These are phyloP conservation scores for Phytopythium aichiense DNA, from an alignment of 352 stramenopile species.

Conservation along the genomic window DNA sequence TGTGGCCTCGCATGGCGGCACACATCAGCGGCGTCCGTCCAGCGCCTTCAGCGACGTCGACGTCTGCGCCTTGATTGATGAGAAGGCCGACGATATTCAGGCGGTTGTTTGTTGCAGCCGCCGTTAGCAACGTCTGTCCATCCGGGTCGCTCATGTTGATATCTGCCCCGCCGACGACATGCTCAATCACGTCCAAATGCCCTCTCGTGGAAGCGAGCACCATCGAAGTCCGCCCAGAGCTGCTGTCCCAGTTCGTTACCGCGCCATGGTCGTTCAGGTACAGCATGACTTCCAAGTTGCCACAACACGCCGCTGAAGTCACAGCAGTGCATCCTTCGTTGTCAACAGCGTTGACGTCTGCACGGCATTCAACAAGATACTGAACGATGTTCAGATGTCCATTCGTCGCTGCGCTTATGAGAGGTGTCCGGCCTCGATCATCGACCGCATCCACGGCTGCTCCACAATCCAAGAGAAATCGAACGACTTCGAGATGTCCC, in stretches of 20 bases:
- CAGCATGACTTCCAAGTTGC: background rate
- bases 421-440: background rate
- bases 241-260: background rate
- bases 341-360: background rate
- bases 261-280: background rate
- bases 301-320: background rate
- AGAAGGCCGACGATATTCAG: background rate
- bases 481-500: background rate
- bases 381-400: background rate
- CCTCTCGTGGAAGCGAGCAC: background rate
- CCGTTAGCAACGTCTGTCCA: background rate
- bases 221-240: background rate
- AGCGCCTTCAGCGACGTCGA: background rate
- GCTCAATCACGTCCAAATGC: background rate
- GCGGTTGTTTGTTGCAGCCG: background rate
- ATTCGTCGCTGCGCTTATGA: background rate
- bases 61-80: background rate
- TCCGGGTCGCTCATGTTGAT: background rate
- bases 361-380: background rate
- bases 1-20: background rate
- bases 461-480: background rate
- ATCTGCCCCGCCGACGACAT: background rate
- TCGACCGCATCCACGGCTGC: background rate
- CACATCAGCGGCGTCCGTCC: background rate
- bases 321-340: background rate